A percentile compares a stretch with the other conserved stretches of the same genome.
Conservation (phyloP, 2,329 filamentous ascomycete genomes). For the Ceratocystis albifundus region DNA sequence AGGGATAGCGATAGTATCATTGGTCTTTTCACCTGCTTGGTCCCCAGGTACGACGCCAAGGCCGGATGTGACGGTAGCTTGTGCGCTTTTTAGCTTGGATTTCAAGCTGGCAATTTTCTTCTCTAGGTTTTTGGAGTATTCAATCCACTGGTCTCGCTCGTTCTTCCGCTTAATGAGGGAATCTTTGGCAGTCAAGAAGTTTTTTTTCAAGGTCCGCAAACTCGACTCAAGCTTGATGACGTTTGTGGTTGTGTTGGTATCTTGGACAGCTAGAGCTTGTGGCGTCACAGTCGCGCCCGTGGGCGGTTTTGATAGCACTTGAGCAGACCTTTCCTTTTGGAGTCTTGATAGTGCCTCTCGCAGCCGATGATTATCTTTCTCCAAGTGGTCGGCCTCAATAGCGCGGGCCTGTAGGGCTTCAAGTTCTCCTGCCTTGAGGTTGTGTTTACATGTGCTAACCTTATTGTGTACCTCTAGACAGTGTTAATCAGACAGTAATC, state of each 20-base stretch:
- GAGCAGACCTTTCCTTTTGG: constrained; percentile 25
- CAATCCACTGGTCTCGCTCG: constrained; percentile 37
- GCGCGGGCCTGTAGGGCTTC: constrained; percentile 29
- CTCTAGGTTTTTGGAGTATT: constrained; percentile 36
- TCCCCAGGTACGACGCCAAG: neutral
- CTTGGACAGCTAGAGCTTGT: constrained; percentile 13
- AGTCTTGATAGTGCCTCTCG: constrained; percentile 30
- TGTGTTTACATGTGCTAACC: constrained; percentile 26
- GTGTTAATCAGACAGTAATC: neutral
- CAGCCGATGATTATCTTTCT: constrained; percentile 36
- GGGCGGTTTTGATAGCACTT: constrained; percentile 14
- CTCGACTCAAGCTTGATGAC: neutral
- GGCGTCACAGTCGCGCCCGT: constrained; percentile 1
- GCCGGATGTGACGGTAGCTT: constrained; percentile 21
- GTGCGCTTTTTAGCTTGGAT: constrained; percentile 24
- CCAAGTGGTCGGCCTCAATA: constrained; percentile 31
- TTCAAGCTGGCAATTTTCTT: constrained; percentile 30
- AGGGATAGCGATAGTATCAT: constrained; percentile 19
- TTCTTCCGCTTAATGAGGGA: constrained; percentile 34
- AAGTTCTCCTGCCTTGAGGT: constrained; percentile 28
- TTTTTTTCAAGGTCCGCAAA: constrained; percentile 29
- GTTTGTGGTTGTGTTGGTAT: neutral
- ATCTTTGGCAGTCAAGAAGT: constrained; percentile 34
- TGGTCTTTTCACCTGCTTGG: neutral
- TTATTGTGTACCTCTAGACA: constrained; percentile 19